These are phyloP conservation scores for Suillus brevipes DNA, from an alignment of 768 basidiomycete species.

Conservation along the genomic window DNA sequence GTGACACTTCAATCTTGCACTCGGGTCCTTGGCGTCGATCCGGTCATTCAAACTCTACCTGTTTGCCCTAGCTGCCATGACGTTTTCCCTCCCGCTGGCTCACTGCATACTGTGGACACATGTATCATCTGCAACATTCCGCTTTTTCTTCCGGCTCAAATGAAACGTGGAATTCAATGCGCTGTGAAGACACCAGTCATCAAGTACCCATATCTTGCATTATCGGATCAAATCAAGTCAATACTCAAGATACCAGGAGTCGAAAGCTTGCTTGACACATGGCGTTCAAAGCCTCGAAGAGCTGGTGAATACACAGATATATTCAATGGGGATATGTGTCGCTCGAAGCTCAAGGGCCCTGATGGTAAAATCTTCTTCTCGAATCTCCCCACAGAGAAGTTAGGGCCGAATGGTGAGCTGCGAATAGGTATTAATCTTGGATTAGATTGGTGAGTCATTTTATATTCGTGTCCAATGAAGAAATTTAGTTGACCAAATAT, in stretches of 20 bases:
- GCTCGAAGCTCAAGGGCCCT: slow-evolving; percentile 15
- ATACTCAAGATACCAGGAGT: slow-evolving; percentile 24
- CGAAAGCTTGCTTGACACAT: slow-evolving; percentile 24
- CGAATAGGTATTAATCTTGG: slow-evolving; percentile 29
- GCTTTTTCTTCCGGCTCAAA: slow-evolving; percentile 1
- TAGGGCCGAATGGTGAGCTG: slow-evolving; percentile 25
- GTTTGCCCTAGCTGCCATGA: slow-evolving; percentile 24
- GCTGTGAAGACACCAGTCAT: not conserved
- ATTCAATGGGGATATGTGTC: slow-evolving; percentile 30
- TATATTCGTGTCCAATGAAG: too few relatives aligned
- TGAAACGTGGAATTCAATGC: not conserved
- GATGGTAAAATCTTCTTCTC: slow-evolving; percentile 32
- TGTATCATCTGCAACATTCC: not conserved
- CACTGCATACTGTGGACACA: too few relatives aligned
- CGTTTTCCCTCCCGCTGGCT: slow-evolving; percentile 16
- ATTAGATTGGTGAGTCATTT: slow-evolving; percentile 29
- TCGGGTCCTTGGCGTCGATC: slow-evolving; percentile 17
- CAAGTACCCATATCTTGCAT: slow-evolving; percentile 11
- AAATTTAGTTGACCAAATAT: not conserved
- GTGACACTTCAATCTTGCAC: slow-evolving; percentile 23
- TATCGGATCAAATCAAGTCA: slow-evolving; percentile 5
- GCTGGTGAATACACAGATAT: slow-evolving; percentile 23
- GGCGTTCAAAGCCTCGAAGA: slow-evolving; percentile 1
- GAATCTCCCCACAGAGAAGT: slow-evolving; percentile 4
- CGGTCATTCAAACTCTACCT: slow-evolving; percentile 17